Conservation (phyloP, 495 filamentous ascomycete species). For the Aspergillus bertholletiae region DNA sequence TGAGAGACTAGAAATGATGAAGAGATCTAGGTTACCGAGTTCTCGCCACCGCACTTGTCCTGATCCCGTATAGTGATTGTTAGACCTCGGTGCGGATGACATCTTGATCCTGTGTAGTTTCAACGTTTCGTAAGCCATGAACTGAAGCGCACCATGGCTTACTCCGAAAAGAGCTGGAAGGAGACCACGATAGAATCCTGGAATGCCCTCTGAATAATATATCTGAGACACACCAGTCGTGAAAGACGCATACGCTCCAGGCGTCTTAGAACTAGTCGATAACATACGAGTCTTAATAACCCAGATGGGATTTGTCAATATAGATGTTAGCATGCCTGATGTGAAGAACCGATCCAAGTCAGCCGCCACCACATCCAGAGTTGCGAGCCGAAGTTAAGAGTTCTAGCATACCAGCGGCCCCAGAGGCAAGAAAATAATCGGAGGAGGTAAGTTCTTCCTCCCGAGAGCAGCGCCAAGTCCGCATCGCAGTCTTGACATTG, state of each 20-base stretch:
- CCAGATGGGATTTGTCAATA: conserved; percentile 95
- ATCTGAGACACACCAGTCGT: conserved; percentile 63
- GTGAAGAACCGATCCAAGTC: not conserved
- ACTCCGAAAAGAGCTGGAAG: conserved; percentile 85
- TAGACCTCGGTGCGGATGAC: not conserved
- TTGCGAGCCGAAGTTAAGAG: not conserved
- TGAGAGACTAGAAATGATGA: conserved; percentile 71
- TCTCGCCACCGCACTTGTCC: conserved; percentile 21
- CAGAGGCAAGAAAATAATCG: conserved; percentile 84
- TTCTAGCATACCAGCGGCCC: conserved; percentile 55
- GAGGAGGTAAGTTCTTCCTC: conserved; percentile 50
- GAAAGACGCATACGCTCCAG: conserved; percentile 80
- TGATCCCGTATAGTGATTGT: not conserved
- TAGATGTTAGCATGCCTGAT: conserved; percentile 62
- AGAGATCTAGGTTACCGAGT: conserved; percentile 71
- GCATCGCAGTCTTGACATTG: conserved; percentile 50
- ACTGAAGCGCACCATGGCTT: conserved; percentile 90
- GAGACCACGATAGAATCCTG: conserved; percentile 81
- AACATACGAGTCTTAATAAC: conserved; percentile 98
- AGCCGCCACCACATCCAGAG: not conserved
- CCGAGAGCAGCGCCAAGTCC: conserved; percentile 12
- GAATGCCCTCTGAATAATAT: conserved; percentile 62
- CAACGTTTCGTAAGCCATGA: conserved; percentile 89
- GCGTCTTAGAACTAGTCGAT: conserved; percentile 65
- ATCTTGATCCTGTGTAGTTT: conserved; percentile 54